Conservation (phyloP, 2,329 filamentous ascomycete species). For the Colletotrichum gloeosporioides region DNA sequence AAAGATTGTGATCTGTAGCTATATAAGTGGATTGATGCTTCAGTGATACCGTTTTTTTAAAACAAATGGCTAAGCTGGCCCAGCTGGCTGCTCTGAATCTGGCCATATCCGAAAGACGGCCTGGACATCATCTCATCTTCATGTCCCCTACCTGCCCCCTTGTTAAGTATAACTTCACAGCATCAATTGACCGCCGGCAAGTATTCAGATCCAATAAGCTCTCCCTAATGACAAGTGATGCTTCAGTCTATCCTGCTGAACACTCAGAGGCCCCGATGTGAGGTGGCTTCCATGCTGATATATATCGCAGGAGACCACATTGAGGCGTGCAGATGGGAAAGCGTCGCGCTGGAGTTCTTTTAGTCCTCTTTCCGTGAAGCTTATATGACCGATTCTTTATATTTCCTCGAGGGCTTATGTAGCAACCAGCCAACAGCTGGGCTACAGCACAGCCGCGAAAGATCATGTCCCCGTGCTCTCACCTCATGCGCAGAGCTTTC, state of each 20-base stretch:
- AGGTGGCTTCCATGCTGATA: too few relatives aligned
- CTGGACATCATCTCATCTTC: neutral
- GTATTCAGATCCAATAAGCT: neutral
- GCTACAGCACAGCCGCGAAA: neutral
- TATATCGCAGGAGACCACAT: too few relatives aligned
- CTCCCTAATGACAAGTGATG: too few relatives aligned
- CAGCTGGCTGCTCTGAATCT: neutral
- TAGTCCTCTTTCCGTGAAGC: neutral
- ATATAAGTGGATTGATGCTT: rapidly evolving
- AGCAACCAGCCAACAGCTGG: neutral
- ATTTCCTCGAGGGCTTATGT: neutral
- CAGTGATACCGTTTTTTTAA: too few relatives aligned
- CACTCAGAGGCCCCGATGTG: too few relatives aligned
- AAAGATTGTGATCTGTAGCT: neutral
- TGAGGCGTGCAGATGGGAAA: too few relatives aligned
- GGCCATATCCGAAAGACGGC: rapidly evolving
- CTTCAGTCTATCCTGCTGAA: too few relatives aligned
- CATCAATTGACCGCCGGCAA: too few relatives aligned
- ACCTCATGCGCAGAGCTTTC: neutral
- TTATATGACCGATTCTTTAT: neutral
- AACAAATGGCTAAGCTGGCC: too few relatives aligned
- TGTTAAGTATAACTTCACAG: neutral
- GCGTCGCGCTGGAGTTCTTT: too few relatives aligned
- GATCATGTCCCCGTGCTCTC: neutral
- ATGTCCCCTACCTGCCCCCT: neutral